Evolutionary conservation across 176 grass and related monocot genomes (phyloP).

Genomic region (Dactylis glomerata): DNA sequence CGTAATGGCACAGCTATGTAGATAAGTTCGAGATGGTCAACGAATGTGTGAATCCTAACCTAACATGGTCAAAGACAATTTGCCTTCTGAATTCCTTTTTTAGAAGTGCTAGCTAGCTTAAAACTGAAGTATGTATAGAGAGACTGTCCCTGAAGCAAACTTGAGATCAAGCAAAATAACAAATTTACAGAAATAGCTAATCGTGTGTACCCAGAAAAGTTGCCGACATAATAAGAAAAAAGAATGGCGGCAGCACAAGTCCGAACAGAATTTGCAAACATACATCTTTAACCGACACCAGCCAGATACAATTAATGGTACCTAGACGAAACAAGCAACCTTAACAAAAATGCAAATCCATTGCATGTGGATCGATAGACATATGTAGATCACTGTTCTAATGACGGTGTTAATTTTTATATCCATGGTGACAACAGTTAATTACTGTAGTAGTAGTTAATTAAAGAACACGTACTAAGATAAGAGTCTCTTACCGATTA

Average conservation of each 20-base stretch:
- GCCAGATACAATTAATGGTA: not conserved
- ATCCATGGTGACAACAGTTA: not conserved
- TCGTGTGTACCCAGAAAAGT: not conserved
- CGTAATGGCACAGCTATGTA: not conserved
- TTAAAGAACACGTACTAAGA: not conserved
- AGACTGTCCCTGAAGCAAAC: not conserved
- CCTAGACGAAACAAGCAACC: not conserved
- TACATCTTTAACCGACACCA: not conserved
- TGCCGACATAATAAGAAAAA: not conserved
- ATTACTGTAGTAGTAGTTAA: not conserved
- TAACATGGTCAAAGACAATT: slow-evolving; percentile 2
- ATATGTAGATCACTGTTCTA: not conserved
- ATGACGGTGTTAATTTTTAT: not conserved
- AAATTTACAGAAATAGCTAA: not conserved
- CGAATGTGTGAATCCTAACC: slow-evolving; percentile 20
- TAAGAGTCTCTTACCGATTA: not conserved
- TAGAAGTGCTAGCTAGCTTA: not conserved
- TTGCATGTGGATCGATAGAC: not conserved
- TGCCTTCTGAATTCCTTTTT: not conserved
- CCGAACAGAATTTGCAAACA: slow-evolving; percentile 1
- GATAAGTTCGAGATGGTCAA: slow-evolving; percentile 11
- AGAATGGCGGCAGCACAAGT: not conserved
- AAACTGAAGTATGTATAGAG: too few relatives aligned
- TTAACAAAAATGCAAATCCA: not conserved
- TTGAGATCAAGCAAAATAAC: not conserved